Percentiles rank a stretch among this genome's conserved stretches.
These are phyloP conservation scores for Colletotrichum gigasporum DNA, from an alignment of 2,329 filamentous ascomycete species.

Conservation along the genomic window DNA sequence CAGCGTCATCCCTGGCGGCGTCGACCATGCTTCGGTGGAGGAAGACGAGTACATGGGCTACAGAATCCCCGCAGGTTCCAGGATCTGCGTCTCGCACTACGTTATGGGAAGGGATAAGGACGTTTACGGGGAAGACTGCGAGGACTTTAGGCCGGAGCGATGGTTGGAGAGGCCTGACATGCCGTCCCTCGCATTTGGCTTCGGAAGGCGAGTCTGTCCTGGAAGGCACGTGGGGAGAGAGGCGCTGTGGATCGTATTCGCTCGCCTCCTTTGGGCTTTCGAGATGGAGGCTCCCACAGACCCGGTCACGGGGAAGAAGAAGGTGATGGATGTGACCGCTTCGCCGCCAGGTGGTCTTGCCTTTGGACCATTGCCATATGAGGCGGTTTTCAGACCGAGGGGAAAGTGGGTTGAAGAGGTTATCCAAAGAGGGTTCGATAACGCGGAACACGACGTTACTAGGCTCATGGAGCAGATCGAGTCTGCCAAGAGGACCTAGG, in stretches of 20 bases:
- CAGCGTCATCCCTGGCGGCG: conserved; percentile 42
- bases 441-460: not conserved
- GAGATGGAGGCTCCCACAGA: conserved; percentile 39
- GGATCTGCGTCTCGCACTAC: conserved; percentile 52
- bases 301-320: not conserved
- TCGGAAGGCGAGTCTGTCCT: conserved; percentile 52
- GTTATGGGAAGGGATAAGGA: conserved; percentile 47
- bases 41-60: conserved; percentile 39
- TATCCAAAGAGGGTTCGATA: not conserved
- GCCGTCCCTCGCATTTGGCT: conserved; percentile 45
- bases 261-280: conserved; percentile 61
- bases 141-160: conserved; percentile 56
- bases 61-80: conserved; percentile 40
- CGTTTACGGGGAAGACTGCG: conserved; percentile 55
- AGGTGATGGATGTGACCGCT: not conserved
- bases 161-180: conserved; percentile 49
- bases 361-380: not conserved
- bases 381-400: not conserved
- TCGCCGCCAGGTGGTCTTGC: not conserved
- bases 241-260: conserved; percentile 50
- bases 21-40: conserved; percentile 48
- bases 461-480: not conserved
- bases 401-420: conserved; percentile 12
- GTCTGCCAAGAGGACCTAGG: too few relatives aligned
- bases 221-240: conserved; percentile 57